Base-by-base conservation (phyloP, 129 eudicot species). In the sunflower (Helianthus annuus) region DNA sequence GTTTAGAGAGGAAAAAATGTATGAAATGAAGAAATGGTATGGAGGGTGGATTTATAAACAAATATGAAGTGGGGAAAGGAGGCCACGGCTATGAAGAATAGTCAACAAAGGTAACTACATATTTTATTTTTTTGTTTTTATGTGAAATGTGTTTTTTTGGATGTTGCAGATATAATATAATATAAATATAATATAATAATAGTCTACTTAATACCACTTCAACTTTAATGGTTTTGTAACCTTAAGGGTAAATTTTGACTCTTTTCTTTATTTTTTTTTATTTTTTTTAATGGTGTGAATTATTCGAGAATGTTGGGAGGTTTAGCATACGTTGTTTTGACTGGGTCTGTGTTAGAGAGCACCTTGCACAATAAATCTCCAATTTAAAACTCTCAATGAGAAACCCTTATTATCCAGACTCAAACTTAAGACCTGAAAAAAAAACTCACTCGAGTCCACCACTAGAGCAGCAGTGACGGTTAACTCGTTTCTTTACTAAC, bases 11-110 rank as follows among this genome's bases (percentile, higher is more conserved):
- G 27, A 63, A 13, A 17, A 44, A 45, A 27, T 40, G 42, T 64
- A 70, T 70, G 77, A 52, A 70, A 71, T 78, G 72, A 42, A 54
- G 72, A 63, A 42, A 71, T 63, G 66, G 81, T 16, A 44, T 13
- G 6, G 72, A 27, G 16, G 82, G 54, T 38, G 76, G 77, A 64
- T 78, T 70, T 78, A 78, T 78, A 70, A 46, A 63, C 64, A n/a
- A 40, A 24, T 7, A 27, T 45, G 38, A 52, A 42, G 51, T 24
- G 71, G 38, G 22, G 22, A 19, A 0, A 19, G 22, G 22, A 19
- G 38, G 39, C n/a, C 64, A 22, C 22, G 16, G 66, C 49, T 70
- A 71, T 29, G 5, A 53, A 71, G 82, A 78, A 63, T 42, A 54
- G 71, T 78, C 82, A 78, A 71, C 66, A 71, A 71, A 78, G 13